phyloP scores from a whole-genome alignment of 306 rosid species.

The Macrotyloma uniflorum region DNA sequence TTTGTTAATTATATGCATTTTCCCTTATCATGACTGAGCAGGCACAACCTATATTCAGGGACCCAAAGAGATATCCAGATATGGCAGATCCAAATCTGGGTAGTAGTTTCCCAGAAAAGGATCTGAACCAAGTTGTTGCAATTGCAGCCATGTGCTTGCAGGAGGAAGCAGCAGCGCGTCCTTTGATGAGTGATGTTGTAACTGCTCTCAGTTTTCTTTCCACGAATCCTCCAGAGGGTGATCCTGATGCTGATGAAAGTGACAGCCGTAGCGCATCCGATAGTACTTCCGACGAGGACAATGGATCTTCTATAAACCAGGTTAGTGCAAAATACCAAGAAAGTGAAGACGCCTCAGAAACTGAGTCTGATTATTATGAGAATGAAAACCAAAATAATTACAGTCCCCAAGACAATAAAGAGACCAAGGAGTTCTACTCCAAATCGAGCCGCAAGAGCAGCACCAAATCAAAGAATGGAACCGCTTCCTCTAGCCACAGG shows the following conservation, averaged over 20 bases:
- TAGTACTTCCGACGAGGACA: background rate
- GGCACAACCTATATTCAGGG: conserved; percentile 85
- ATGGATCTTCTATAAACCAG: conserved; percentile 1
- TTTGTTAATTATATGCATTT: conserved; percentile 10
- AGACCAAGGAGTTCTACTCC: conserved; percentile 40
- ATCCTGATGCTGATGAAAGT: background rate
- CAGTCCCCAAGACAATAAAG: conserved; percentile 34
- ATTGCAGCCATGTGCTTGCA: conserved; percentile 94
- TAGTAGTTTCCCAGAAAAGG: conserved; percentile 70
- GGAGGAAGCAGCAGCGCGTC: conserved; percentile 85
- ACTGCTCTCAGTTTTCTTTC: conserved; percentile 79
- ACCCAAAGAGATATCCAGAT: conserved; percentile 74
- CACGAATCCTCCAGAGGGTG: conserved; percentile 36
- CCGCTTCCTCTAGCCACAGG: background rate
- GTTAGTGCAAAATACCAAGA: conserved; percentile 34
- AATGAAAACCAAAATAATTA: conserved; percentile 33
- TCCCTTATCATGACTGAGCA: conserved; percentile 38
- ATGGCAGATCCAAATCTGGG: conserved; percentile 72
- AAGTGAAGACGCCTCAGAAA: conserved; percentile 30
- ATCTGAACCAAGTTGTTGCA: conserved; percentile 89
- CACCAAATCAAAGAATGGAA: conserved; percentile 32
- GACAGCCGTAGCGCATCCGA: background rate
- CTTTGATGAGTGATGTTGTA: conserved; percentile 84
- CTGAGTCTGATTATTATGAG: conserved; percentile 35
- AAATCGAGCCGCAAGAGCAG: conserved; percentile 46